phyloP scores from a whole-genome alignment of 1,284 basidiomycete genomes.

The Ustilago trichophora region DNA sequence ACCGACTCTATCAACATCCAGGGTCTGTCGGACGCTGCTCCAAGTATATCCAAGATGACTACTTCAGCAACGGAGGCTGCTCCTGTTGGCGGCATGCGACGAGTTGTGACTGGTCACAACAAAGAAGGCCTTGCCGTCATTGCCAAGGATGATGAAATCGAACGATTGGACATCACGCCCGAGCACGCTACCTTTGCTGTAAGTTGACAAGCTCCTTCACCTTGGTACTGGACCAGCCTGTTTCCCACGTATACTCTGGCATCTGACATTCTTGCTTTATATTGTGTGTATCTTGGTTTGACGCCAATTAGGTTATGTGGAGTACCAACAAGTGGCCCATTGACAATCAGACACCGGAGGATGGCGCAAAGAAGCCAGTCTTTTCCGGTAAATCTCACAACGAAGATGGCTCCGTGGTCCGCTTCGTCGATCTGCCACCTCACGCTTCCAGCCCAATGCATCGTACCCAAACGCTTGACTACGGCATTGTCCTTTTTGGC shows the following conservation, averaged over 20 bases:
- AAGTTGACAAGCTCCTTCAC: background rate
- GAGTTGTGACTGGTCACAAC: slow-evolving; percentile 20
- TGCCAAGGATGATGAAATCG: slow-evolving; percentile 11
- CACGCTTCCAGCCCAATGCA: slow-evolving; percentile 17
- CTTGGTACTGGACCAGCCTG: too few relatives aligned
- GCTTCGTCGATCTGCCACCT: slow-evolving; percentile 31
- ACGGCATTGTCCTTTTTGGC: slow-evolving; percentile 38
- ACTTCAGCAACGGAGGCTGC: background rate
- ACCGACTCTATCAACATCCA: too few relatives aligned
- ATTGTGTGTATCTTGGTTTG: too few relatives aligned
- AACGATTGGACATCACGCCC: slow-evolving; percentile 6
- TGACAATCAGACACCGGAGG: slow-evolving; percentile 10
- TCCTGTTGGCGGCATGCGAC: slow-evolving; percentile 12
- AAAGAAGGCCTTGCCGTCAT: slow-evolving; percentile 9
- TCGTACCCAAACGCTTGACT: slow-evolving; percentile 34
- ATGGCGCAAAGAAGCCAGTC: slow-evolving; percentile 21
- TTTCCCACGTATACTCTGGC: background rate
- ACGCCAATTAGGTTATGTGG: slow-evolving; percentile 8
- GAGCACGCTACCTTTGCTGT: slow-evolving; percentile 19
- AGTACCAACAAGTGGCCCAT: slow-evolving; percentile 16
- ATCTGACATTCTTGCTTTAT: too few relatives aligned
- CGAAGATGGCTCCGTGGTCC: slow-evolving; percentile 24
- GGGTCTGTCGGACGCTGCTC: too few relatives aligned
- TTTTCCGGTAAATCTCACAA: slow-evolving; percentile 25
- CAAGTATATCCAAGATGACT: background rate